A percentile compares a stretch with the other conserved stretches of the same genome.
These are phyloP conservation scores for Berberis vulgaris DNA, from an alignment of 164 flowering plant genomes.

Conservation along the genomic window DNA sequence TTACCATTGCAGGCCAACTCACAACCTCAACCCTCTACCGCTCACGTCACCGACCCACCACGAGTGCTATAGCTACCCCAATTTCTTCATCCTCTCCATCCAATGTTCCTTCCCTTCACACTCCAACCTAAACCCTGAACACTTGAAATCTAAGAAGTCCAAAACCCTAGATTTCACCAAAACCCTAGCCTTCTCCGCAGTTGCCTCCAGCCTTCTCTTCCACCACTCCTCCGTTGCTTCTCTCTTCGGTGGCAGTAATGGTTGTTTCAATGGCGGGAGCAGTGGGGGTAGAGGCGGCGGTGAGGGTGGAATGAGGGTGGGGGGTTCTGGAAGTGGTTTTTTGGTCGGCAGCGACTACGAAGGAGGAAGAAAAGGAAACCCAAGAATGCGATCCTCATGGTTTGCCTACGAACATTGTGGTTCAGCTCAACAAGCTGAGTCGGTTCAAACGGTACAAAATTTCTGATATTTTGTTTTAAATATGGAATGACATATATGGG, in stretches of 20 bases:
- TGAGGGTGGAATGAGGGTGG: constrained; percentile 30
- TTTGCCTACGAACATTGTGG: constrained; percentile 61
- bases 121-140: too few relatives aligned
- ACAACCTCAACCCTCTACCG: too few relatives aligned
- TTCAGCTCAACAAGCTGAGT: constrained; percentile 68
- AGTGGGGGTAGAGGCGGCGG: constrained; percentile 27
- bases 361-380: constrained; percentile 31
- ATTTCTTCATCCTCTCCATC: too few relatives aligned
- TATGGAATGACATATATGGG: too few relatives aligned
- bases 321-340: constrained; percentile 49
- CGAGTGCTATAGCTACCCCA: too few relatives aligned
- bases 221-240: constrained; percentile 14
- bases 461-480: constrained; percentile 66
- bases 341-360: constrained; percentile 44
- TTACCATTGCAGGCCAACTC: too few relatives aligned
- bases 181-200: constrained; percentile 28
- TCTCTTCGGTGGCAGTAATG: constrained; percentile 16
- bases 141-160: too few relatives aligned
- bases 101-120: too few relatives aligned
- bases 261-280: constrained; percentile 21
- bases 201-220: constrained; percentile 20
- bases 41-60: too few relatives aligned
- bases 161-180: too few relatives aligned
- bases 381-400: constrained; percentile 87
- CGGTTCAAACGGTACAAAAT: constrained; percentile 77